Evolutionary conservation across 2,329 filamentous ascomycete genomes (phyloP), one percentile per base, ranked within the genome.

Genomic region (Diaporthe longicolla): DNA sequence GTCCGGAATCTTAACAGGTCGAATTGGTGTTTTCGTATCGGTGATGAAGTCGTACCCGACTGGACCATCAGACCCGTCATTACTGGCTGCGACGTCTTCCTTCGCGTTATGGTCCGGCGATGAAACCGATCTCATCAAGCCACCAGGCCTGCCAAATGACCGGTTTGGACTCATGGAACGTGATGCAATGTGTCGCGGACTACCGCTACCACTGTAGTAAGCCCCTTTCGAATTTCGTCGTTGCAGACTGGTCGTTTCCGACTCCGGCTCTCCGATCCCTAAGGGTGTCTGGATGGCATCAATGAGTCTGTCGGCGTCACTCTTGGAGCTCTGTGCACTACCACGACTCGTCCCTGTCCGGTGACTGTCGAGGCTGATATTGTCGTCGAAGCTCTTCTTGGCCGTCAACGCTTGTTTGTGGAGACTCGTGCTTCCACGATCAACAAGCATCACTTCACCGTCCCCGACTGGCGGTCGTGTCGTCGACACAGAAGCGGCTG

Each of bases 251-350:
- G 75, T 74, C 0, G 40, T 10, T 1, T 82, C 79, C 13, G 81
- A 80, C 32, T 85, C 84, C 0, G 78, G 71, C 19, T 85, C 84
- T 6, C 84, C 82, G 0, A 87, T 77, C 2, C 83, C 80, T 1
- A 90, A 82, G 0, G 92, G 89, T 15, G 89, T 91, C 78, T 92
- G 89, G 3, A 95, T 93, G 3, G 92, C 93, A 79, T 94, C 89
- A 32, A 94, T 94, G 17, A 95, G 84, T 37, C 93, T 86, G 75
- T 94, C 93, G 0, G 93, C 91, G 77, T 94, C 91, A 77, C 90
- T 92, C 78, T 84, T 87, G 50, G 79, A 83, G 77, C 90, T 92
- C 58, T 81, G 83, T 19, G 82, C 79, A 76, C 91, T 90, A 52
- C 80, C 83, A 21, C 84, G 87, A 76, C 91, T 92, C 2, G 76